phyloP scores from a whole-genome alignment of 495 filamentous ascomycete genomes.

The Ramalina peruviana region DNA sequence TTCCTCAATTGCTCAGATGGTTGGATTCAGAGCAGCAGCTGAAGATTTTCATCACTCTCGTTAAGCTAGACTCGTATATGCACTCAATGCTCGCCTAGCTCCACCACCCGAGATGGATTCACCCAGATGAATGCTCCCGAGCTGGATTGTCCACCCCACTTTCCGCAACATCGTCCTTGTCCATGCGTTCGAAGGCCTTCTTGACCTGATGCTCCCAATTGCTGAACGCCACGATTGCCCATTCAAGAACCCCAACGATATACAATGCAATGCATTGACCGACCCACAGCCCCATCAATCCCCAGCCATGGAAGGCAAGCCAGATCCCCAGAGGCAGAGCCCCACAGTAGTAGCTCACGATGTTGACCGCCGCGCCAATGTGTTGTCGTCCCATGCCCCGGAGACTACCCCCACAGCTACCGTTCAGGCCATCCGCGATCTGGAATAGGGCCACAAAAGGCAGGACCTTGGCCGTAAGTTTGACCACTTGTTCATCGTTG shows the following conservation, averaged over 20 bases:
- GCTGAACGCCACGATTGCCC: conserved; percentile 65
- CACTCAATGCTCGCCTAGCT: not conserved
- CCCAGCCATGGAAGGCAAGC: conserved; percentile 84
- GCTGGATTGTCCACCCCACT: conserved; percentile 3
- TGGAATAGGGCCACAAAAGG: conserved; percentile 90
- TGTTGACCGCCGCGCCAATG: conserved; percentile 75
- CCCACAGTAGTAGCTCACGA: conserved; percentile 79
- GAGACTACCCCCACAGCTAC: conserved; percentile 68
- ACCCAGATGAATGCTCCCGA: not conserved
- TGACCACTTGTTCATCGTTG: conserved; percentile 59
- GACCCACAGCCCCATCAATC: conserved; percentile 70
- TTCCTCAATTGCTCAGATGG: too few relatives aligned
- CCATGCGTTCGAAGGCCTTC: conserved; percentile 66
- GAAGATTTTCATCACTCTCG: too few relatives aligned
- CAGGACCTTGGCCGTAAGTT: conserved; percentile 66
- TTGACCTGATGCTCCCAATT: conserved; percentile 67
- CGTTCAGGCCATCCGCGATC: conserved; percentile 81
- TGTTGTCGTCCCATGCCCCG: conserved; percentile 83
- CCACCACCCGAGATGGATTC: not conserved
- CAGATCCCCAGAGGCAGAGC: conserved; percentile 75
- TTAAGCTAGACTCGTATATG: not conserved
- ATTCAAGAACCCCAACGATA: conserved; percentile 65
- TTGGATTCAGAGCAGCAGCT: too few relatives aligned
- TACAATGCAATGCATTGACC: conserved; percentile 86
- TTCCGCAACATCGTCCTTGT: conserved; percentile 39